Conservation (phyloP, 371 early-diverging fungal species). For the Mortierella sp. region DNA sequence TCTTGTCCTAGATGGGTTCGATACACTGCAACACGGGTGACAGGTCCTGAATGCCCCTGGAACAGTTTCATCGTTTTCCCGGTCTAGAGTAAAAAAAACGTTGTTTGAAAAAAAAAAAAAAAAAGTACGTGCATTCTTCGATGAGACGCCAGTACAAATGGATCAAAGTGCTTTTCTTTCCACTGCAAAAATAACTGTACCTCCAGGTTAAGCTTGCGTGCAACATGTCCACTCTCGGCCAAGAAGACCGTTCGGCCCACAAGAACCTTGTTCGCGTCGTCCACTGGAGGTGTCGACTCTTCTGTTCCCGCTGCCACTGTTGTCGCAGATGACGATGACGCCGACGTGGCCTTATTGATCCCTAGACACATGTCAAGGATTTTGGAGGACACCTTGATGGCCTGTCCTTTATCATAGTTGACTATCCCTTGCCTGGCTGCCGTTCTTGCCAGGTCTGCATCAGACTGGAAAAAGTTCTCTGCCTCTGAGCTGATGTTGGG, state of each 20-base stretch:
- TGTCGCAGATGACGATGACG: neutral
- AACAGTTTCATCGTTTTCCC: slow-evolving; percentile 69
- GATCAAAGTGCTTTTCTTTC: neutral
- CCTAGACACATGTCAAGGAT: slow-evolving; percentile 63
- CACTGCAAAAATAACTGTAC: no score
- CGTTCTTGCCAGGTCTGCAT: slow-evolving; percentile 72
- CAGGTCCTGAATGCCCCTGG: slow-evolving; percentile 86
- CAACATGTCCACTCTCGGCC: slow-evolving; percentile 55
- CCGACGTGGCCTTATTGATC: neutral
- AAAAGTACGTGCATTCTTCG: neutral
- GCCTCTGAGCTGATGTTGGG: slow-evolving; percentile 66
- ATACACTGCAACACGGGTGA: slow-evolving; percentile 72
- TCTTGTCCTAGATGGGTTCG: slow-evolving; percentile 58
- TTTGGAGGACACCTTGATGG: slow-evolving; percentile 71
- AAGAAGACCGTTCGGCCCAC: slow-evolving; percentile 30
- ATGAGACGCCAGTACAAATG: neutral
- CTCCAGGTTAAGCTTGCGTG: slow-evolving; percentile 50
- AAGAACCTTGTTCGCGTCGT: slow-evolving; percentile 16
- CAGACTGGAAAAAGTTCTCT: slow-evolving; percentile 82
- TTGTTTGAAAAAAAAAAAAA: neutral
- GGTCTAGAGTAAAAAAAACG: slow-evolving; percentile 57
- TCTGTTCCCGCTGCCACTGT: neutral
- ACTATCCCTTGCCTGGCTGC: slow-evolving; percentile 68
- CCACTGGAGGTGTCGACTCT: neutral
- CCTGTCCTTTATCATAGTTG: slow-evolving; percentile 70